Conservation (phyloP, 495 filamentous ascomycete genomes). For the Achaetomiella virescens region DNA sequence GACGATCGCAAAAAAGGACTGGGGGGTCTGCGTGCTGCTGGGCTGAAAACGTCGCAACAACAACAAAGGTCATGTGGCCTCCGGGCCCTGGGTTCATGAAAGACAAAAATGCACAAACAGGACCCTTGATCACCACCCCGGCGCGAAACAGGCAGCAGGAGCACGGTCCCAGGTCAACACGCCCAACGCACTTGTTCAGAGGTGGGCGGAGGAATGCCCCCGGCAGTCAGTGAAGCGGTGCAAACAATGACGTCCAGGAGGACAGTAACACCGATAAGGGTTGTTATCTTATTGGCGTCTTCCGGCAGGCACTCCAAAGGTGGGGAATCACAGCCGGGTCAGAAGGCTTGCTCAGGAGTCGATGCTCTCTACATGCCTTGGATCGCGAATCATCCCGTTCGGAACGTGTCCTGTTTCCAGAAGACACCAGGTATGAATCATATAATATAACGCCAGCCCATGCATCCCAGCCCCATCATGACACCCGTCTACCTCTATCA, state of each 20-base stretch:
- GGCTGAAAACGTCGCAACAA: not conserved
- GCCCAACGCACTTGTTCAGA: not conserved
- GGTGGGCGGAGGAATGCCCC: not conserved
- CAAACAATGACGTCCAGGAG: conserved; percentile 12
- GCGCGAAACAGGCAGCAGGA: not conserved
- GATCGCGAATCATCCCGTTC: too few species aligned
- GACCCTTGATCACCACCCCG: not conserved
- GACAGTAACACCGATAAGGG: not conserved
- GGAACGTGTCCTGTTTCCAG: not conserved
- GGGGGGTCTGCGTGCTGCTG: too few species aligned
- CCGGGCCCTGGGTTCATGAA: not conserved
- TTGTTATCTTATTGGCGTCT: conserved; percentile 20
- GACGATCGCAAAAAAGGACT: not conserved
- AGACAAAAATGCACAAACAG: not conserved
- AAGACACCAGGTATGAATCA: not conserved
- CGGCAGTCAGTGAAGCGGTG: not conserved
- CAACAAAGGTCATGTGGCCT: not conserved
- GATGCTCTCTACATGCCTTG: too few species aligned
- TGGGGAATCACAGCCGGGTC: not conserved
- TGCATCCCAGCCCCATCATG: conserved; percentile 3
- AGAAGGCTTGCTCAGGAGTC: too few species aligned
- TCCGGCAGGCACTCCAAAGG: not conserved
- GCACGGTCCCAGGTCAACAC: not conserved
- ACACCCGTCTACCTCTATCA: not conserved
- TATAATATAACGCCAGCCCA: conserved; percentile 2